Conservation (phyloP, 331 rosid genomes). For the Malus hybrid region DNA sequence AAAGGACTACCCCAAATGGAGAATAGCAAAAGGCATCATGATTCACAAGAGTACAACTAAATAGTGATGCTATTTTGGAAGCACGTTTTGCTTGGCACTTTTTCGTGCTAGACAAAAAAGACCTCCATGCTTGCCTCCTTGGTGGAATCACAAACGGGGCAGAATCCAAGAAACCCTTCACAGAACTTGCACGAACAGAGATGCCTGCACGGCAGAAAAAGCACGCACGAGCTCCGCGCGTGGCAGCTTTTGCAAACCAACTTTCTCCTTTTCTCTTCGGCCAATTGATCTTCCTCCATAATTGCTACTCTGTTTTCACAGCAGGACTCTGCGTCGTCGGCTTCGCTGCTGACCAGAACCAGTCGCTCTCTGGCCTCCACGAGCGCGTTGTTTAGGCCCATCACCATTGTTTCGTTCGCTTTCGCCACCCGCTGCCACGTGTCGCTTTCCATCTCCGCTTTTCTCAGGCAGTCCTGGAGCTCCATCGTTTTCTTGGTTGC, state of each 20-base stretch:
- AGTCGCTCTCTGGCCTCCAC: slow-evolving; percentile 18
- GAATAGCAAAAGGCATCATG: no score
- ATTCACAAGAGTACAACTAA: no score
- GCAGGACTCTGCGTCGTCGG: slow-evolving; percentile 41
- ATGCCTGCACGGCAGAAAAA: slow-evolving; percentile 52
- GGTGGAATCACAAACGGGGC: slow-evolving; percentile 43
- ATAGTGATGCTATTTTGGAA: no score
- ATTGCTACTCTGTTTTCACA: not conserved
- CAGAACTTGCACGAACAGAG: slow-evolving; percentile 50
- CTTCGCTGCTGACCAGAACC: slow-evolving; percentile 4
- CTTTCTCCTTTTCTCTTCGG: not conserved
- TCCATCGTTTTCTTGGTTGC: slow-evolving; percentile 28
- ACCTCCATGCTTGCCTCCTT: slow-evolving; percentile 49
- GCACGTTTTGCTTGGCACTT: not conserved
- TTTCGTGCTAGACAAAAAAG: slow-evolving; percentile 18
- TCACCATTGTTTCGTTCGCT: slow-evolving; percentile 31
- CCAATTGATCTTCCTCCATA: not conserved
- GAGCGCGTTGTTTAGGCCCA: slow-evolving; percentile 26
- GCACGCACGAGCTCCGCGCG: slow-evolving; percentile 32
- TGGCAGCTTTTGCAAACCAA: slow-evolving; percentile 39
- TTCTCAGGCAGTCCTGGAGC: slow-evolving; percentile 31
- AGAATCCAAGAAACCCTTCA: slow-evolving; percentile 40
- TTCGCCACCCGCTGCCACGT: slow-evolving; percentile 37
- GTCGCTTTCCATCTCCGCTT: slow-evolving; percentile 34
- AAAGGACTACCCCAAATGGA: no score